Percentiles rank a stretch among this genome's conserved stretches.
These are phyloP conservation scores for Aegle marmelos DNA, from an alignment of 345 rosid genomes.

Conservation along the genomic window DNA sequence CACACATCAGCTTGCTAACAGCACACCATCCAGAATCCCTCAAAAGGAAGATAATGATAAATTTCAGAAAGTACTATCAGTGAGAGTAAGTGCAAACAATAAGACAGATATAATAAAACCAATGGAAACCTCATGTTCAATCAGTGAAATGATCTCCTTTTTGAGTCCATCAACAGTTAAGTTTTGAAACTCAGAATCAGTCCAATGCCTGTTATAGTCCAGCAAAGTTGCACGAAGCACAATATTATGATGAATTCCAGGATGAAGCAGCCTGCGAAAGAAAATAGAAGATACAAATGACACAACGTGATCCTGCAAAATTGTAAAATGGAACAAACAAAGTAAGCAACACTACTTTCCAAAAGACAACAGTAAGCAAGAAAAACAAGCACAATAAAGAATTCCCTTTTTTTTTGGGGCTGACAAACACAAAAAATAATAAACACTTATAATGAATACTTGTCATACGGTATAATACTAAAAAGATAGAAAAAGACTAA, in stretches of 20 bases:
- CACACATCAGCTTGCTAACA: conserved; percentile 24
- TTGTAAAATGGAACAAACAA: background rate
- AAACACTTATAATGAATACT: background rate
- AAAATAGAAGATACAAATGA: conserved; percentile 80
- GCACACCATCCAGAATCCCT: conserved; percentile 6
- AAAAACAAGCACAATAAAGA: background rate
- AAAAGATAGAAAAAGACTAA: background rate
- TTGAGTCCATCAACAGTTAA: conserved; percentile 75
- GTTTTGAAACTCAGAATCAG: conserved; percentile 77
- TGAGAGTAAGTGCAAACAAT: background rate
- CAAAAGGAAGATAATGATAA: background rate
- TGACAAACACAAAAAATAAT: too few species aligned
- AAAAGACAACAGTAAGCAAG: background rate
- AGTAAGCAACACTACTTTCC: conserved; percentile 9
- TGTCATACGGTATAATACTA: background rate
- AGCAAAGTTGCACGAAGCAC: conserved; percentile 65
- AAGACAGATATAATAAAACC: conserved; percentile 12
- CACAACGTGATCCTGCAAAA: conserved; percentile 67
- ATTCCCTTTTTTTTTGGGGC: background rate
- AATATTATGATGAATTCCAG: conserved; percentile 62
- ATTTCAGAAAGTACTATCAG: background rate
- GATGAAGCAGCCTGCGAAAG: conserved; percentile 75
- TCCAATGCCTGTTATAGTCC: conserved; percentile 75
- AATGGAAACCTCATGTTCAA: conserved; percentile 75
- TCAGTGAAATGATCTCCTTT: conserved; percentile 69